A percentile compares a stretch with the other conserved stretches of the same genome.
These are phyloP conservation scores for Leccinum aurantiacum DNA, from an alignment of 768 basidiomycete species.

Conservation along the genomic window DNA sequence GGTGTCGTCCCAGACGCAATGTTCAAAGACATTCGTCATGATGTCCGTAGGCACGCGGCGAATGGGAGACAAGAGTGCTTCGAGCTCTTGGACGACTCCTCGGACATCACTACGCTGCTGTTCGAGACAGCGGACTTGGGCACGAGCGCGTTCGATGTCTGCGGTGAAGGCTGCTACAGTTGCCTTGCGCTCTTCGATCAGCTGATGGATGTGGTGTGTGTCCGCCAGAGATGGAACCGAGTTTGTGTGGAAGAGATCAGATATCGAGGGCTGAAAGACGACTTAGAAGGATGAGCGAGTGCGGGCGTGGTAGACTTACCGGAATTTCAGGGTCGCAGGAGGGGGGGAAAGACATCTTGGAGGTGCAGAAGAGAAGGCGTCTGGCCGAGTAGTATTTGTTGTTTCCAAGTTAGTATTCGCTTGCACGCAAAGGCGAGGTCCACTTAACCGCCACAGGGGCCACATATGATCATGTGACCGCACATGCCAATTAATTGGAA, in stretches of 20 bases:
- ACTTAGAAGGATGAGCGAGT: neutral
- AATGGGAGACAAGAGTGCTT: slow-evolving; percentile 30
- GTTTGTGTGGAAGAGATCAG: slow-evolving; percentile 31
- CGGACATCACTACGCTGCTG: slow-evolving; percentile 6
- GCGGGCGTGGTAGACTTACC: slow-evolving; percentile 13
- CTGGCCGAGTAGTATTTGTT: too few relatives aligned
- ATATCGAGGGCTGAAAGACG: slow-evolving; percentile 23
- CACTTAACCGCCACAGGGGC: slow-evolving; percentile 2
- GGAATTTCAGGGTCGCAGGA: slow-evolving; percentile 18
- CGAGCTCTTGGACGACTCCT: slow-evolving; percentile 24
- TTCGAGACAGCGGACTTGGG: slow-evolving; percentile 21
- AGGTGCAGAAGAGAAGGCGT: neutral
- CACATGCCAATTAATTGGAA: neutral
- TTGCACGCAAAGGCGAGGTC: neutral
- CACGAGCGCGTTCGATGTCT: slow-evolving; percentile 26
- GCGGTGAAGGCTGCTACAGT: slow-evolving; percentile 15
- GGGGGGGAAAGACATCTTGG: neutral
- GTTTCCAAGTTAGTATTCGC: neutral
- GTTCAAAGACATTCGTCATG: slow-evolving; percentile 28
- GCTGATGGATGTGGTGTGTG: slow-evolving; percentile 10
- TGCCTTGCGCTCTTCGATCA: slow-evolving; percentile 20
- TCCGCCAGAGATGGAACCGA: slow-evolving; percentile 28
- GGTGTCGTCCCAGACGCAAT: slow-evolving; percentile 16
- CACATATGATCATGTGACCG: neutral
- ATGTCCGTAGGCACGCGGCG: slow-evolving; percentile 35